These are phyloP conservation scores for Panaeolus cyanescens DNA, from an alignment of 768 basidiomycete genomes.

Conservation along the genomic window DNA sequence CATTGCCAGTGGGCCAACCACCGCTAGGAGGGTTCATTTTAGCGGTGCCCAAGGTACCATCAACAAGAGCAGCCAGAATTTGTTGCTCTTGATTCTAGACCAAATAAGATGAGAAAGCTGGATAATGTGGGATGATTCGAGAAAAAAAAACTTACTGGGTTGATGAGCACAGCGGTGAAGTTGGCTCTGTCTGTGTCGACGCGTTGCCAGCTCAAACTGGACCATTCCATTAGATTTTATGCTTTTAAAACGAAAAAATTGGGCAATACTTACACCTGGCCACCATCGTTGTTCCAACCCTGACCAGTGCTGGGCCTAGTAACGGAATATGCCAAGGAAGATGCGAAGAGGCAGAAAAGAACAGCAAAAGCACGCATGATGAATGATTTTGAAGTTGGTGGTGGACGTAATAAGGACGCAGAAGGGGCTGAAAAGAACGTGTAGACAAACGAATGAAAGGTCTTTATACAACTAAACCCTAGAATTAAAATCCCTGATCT, in stretches of 20 bases:
- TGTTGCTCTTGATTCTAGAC: conserved; percentile 40
- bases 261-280: conserved; percentile 41
- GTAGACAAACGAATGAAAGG: conserved; percentile 2
- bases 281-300: conserved; percentile 61
- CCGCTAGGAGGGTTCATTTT: conserved; percentile 55
- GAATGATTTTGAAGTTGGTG: conserved; percentile 10
- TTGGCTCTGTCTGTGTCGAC: conserved; percentile 68
- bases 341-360: conserved; percentile 47
- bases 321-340: conserved; percentile 66
- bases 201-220: conserved; percentile 58
- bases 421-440: conserved; percentile 7
- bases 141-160: conserved; percentile 45
- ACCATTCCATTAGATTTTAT: conserved; percentile 3
- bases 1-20: conserved; percentile 62
- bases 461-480: conserved; percentile 6
- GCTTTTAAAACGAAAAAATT: not conserved
- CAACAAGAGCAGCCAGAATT: conserved; percentile 56
- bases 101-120: not conserved
- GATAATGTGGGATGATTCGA: not conserved
- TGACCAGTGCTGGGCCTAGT: conserved; percentile 44
- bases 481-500: too few species aligned
- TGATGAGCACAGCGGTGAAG: conserved; percentile 71
- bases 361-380: conserved; percentile 47
- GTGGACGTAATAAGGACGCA: conserved; percentile 18
- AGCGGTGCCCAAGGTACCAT: conserved; percentile 42